Conservation (phyloP, 2,329 filamentous ascomycete genomes). For the Xylaria sp. region DNA sequence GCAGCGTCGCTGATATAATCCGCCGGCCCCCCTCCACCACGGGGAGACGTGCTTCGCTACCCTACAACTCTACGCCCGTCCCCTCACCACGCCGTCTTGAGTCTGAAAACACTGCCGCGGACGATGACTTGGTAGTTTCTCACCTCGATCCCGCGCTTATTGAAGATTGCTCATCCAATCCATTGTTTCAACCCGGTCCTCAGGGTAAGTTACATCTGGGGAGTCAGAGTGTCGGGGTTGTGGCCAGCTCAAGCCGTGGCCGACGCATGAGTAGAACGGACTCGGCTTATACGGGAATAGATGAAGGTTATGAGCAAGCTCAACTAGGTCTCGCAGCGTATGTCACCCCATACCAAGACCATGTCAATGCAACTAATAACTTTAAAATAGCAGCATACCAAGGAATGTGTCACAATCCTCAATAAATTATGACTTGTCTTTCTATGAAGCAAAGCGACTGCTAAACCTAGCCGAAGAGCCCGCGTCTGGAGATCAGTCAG, state of each 20-base stretch:
- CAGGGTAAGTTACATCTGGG: constrained; percentile 44
- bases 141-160: constrained; percentile 30
- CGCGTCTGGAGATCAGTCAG: constrained; percentile 48
- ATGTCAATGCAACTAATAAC: constrained; percentile 31
- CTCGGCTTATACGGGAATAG: constrained; percentile 47
- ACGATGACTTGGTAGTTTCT: constrained; percentile 29
- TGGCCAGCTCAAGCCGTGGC: constrained; percentile 38
- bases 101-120: constrained; percentile 27
- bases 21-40: constrained; percentile 45
- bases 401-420: constrained; percentile 51
- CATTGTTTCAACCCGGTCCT: constrained; percentile 53
- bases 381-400: constrained; percentile 46
- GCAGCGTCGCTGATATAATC: constrained; percentile 49
- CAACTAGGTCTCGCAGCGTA: constrained; percentile 23
- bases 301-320: constrained; percentile 34
- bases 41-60: constrained; percentile 44
- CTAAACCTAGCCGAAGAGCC: constrained; percentile 54
- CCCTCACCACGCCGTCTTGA: constrained; percentile 40
- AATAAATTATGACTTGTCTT: constrained; percentile 56
- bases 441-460: constrained; percentile 59
- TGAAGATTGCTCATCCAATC: constrained; percentile 42
- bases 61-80: constrained; percentile 37
- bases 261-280: constrained; percentile 47
- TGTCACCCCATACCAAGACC: constrained; percentile 14
- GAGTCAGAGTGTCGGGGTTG: constrained; percentile 48